Base-by-base conservation (phyloP, 805 yeast species). In the Ogataea zsoltii region DNA sequence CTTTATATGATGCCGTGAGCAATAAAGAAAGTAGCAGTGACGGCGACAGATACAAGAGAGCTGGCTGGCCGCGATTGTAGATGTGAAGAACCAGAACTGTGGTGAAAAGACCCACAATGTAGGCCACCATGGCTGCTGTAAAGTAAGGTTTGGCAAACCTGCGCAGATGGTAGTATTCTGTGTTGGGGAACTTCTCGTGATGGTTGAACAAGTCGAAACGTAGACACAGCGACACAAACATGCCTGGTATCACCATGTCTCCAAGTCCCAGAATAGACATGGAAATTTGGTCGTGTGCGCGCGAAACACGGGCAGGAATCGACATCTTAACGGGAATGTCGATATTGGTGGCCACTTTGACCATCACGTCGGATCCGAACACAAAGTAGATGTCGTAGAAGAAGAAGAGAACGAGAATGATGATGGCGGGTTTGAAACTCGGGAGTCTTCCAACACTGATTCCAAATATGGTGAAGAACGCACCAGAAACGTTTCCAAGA, bases 381-480 rank as follows among this genome's bases (percentile, higher is more conserved):
- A 84, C 90, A 64, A 84, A 84, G 58, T 75, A 82, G 33, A 81
- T 70, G 58, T 84, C 90, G 60, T 83, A 84, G 33, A 76, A 51
- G 54, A 83, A 81, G 34, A 84, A 70, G 2, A 76, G 76, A 2
- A 54, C 46, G 18, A 84, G 63, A 28, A 82, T 56, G 10, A 76
- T 49, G 13, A 68, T 55, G 3, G 78, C 82, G 1, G 75, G 64
- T 41, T 65, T 69, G 55, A 82, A 76, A 34, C 69, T 72, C 14
- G 72, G 63, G 11, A 82, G 47, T 40, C 67, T 63, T 7, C 72
- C 45, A 23, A 55, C 51, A 13, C 65, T 57, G 17, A 80, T 68
- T 1, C 77, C 72, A 53, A 62, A 68, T 6, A 80, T 60, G 2
- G 79, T 74, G 26, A 77, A 60, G 23, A 67, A 66, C 12, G 68